Evolutionary conservation across 2,329 filamentous ascomycete genomes (phyloP).

Genomic region (Penicillium sp.): DNA sequence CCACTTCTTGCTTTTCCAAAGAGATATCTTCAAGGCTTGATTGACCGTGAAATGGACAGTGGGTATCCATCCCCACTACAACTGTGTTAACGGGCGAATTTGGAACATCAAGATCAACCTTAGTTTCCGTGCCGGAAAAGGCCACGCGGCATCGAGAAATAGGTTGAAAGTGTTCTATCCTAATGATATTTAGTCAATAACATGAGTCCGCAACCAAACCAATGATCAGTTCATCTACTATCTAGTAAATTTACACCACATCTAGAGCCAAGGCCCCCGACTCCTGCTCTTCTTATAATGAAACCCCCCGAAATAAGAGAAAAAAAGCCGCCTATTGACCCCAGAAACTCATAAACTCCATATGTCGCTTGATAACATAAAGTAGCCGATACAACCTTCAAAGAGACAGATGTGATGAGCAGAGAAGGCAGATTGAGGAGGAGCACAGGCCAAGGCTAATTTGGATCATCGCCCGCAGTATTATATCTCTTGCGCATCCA

Average conservation of each 20-base stretch:
- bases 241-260: background rate
- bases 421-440: background rate
- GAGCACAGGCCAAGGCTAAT: background rate
- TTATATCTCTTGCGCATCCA: slow-evolving; percentile 42
- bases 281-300: background rate
- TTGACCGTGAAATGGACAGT: no score
- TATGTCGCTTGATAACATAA: background rate
- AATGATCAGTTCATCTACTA: background rate
- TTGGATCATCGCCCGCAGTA: no score
- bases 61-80: background rate
- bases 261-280: background rate
- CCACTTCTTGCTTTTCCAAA: no score
- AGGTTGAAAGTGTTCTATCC: background rate
- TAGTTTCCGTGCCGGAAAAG: background rate
- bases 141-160: background rate
- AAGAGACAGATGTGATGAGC: background rate
- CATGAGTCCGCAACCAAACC: background rate
- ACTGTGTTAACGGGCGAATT: background rate
- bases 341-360: background rate
- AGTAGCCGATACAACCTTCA: background rate
- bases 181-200: background rate
- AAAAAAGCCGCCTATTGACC: background rate
- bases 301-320: background rate
- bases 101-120: background rate
- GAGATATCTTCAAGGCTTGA: no score